phyloP scores from a whole-genome alignment of 805 yeast genomes.

The Wickerhamiella sergipiensis region DNA sequence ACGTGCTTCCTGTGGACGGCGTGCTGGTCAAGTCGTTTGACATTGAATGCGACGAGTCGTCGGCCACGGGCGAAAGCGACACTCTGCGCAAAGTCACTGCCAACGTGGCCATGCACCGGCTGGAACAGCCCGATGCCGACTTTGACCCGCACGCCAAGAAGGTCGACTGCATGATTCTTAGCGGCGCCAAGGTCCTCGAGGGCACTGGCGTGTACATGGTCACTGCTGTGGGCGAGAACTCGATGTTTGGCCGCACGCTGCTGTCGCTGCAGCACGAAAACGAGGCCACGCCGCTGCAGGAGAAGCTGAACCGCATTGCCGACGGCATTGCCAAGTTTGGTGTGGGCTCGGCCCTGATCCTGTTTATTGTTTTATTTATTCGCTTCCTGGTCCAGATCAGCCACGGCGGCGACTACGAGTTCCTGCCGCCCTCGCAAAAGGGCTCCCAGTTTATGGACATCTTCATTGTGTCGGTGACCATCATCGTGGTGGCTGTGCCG shows the following conservation, averaged over 20 bases:
- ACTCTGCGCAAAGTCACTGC: slow-evolving; percentile 62
- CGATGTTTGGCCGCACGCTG: slow-evolving; percentile 88
- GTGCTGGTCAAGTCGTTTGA: slow-evolving; percentile 52
- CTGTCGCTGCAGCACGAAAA: slow-evolving; percentile 58
- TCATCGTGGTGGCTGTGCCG: slow-evolving; percentile 97
- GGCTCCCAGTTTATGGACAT: slow-evolving; percentile 77
- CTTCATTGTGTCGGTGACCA: slow-evolving; percentile 79
- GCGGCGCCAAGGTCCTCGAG: slow-evolving; percentile 77
- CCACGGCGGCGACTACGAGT: slow-evolving; percentile 22
- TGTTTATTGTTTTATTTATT: slow-evolving; percentile 66
- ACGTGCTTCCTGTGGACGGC: slow-evolving; percentile 81
- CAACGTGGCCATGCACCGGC: slow-evolving; percentile 21
- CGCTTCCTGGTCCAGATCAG: slow-evolving; percentile 57
- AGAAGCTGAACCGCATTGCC: slow-evolving; percentile 65
- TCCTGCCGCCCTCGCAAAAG: slow-evolving; percentile 49
- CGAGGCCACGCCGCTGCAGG: slow-evolving; percentile 82
- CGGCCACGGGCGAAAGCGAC: slow-evolving; percentile 87
- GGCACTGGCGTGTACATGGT: slow-evolving; percentile 81
- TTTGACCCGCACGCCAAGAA: slow-evolving; percentile 24
- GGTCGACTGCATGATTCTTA: slow-evolving; percentile 73
- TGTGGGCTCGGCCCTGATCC: slow-evolving; percentile 64
- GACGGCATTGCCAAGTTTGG: slow-evolving; percentile 95
- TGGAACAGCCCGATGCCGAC: slow-evolving; percentile 21
- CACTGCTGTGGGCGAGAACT: slow-evolving; percentile 80
- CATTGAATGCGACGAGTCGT: slow-evolving; percentile 81